Conservation (phyloP, 306 rosid genomes). For the Hippophae rhamnoides region DNA sequence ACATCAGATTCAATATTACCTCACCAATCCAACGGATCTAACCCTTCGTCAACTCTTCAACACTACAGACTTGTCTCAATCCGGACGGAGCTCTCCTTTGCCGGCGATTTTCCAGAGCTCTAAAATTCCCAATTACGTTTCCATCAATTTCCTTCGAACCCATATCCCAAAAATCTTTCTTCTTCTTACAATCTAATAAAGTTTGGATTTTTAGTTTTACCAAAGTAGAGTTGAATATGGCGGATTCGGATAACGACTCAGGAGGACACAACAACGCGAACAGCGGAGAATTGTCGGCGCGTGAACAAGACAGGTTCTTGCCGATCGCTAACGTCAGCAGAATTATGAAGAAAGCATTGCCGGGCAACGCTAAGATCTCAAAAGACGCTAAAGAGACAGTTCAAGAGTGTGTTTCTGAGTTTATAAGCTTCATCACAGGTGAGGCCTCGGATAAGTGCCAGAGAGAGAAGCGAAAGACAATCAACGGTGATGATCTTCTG, state of each 20-base stretch:
- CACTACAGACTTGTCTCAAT: neutral
- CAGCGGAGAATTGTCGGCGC: conserved; percentile 37
- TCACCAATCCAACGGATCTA: conserved; percentile 38
- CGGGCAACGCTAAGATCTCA: conserved; percentile 66
- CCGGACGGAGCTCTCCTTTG: neutral
- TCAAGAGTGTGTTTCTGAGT: conserved; percentile 61
- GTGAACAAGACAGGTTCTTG: conserved; percentile 52
- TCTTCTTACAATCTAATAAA: conserved; percentile 1
- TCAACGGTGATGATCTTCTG: conserved; percentile 57
- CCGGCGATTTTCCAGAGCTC: neutral
- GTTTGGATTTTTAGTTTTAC: neutral
- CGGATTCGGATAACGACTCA: conserved; percentile 69
- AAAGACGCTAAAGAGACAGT: conserved; percentile 65
- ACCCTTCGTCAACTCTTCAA: conserved; percentile 2
- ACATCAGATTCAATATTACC: conserved; percentile 29
- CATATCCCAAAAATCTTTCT: neutral
- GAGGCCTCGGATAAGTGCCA: conserved; percentile 72
- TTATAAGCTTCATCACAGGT: conserved; percentile 57
- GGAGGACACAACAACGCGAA: conserved; percentile 28
- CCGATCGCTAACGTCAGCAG: conserved; percentile 71
- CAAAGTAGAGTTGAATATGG: conserved; percentile 23
- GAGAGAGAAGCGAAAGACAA: conserved; percentile 63
- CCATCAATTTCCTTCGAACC: neutral
- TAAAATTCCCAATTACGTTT: conserved; percentile 1
- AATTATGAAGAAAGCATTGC: conserved; percentile 64